Base-by-base conservation (phyloP, 139 green algal genomes). In the Prasinococcaceae sp. region DNA sequence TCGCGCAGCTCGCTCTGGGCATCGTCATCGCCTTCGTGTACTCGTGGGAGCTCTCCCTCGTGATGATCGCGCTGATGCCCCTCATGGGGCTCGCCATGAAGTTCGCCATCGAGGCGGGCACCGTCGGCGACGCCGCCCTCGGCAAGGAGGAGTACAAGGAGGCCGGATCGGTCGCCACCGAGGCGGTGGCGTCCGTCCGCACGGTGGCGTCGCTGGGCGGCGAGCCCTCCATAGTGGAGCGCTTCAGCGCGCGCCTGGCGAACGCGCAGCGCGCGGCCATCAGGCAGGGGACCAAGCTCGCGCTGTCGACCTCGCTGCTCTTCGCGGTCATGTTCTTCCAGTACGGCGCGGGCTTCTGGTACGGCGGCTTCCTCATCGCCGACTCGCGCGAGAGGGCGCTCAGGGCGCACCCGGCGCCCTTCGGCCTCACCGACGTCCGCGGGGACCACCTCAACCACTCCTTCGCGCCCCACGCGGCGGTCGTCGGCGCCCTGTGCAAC, bases 291-390 rank as follows among this genome's bases (percentile, higher is more conserved):
- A 25, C 49, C 8, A 61, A 53, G 39, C 3, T 23, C 4, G 14
- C 22, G 2, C 47, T 40, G 53, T 50, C 35, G 2, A 36, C 20
- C 10, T 53, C 42, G 4, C 48, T 61, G 24, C 26, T 49, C 10
- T 59, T 59, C 28, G 53, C 20, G 23, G 19, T 22, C 3, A 55
- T 63, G 44, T 63, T 55, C 28, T 19, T 55, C 30, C 68, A 50
- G 4, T 83, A 85, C 47, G 80, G 80, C 0, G 36, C 90, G 16
- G 78, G 75, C 0, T 58, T 92, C 2, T 86, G 75, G 61, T 93
- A 85, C 52, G 84, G 84, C 3, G 65, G 66, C 2, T 65, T 49
- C 0, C 56, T 70, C 16, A 55, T 88, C 25, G 42, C 44, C 0
- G 70, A 63, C 2, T 68, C 67, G 19, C 60, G 38, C 36, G 24